Percentiles rank a stretch among this genome's conserved stretches.
Conservation (phyloP, 805 yeast genomes). For the Maudiozyma serrabonitensis region DNA sequence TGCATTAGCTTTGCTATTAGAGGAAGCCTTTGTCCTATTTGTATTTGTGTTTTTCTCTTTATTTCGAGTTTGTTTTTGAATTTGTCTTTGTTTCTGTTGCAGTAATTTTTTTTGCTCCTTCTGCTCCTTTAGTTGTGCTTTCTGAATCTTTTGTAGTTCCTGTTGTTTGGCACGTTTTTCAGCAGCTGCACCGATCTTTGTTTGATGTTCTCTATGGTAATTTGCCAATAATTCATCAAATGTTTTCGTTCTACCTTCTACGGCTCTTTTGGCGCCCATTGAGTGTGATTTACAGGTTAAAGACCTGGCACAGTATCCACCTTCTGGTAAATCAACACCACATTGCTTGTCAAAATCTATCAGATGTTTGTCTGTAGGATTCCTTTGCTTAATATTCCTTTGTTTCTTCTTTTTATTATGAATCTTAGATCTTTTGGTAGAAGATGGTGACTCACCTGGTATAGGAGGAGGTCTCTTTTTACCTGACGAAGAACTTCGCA, state of each 20-base stretch:
- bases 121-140: slow-evolving; percentile 21
- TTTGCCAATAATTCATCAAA: slow-evolving; percentile 82
- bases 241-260: slow-evolving; percentile 85
- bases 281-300: slow-evolving; percentile 96
- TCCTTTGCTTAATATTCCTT: slow-evolving; percentile 41
- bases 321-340: slow-evolving; percentile 88
- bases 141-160: slow-evolving; percentile 26
- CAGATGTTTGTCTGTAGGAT: slow-evolving; percentile 59
- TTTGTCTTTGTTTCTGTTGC: slow-evolving; percentile 31
- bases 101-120: slow-evolving; percentile 22
- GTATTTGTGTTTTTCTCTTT: slow-evolving; percentile 5
- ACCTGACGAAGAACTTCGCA: background rate
- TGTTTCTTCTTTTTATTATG: slow-evolving; percentile 26
- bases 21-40: slow-evolving; percentile 5
- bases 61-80: background rate
- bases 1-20: background rate
- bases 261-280: slow-evolving; percentile 96
- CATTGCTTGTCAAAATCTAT: slow-evolving; percentile 88
- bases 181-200: slow-evolving; percentile 74
- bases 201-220: slow-evolving; percentile 87
- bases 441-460: background rate
- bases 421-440: background rate
- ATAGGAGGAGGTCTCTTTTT: slow-evolving; percentile 8
- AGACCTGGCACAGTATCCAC: slow-evolving; percentile 94
- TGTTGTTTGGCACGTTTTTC: slow-evolving; percentile 71